A percentile compares a stretch with the other conserved stretches of the same genome.
These are phyloP conservation scores for Lodderomyces pseudojiufengensis DNA, from an alignment of 1,139 yeast species.

Conservation along the genomic window DNA sequence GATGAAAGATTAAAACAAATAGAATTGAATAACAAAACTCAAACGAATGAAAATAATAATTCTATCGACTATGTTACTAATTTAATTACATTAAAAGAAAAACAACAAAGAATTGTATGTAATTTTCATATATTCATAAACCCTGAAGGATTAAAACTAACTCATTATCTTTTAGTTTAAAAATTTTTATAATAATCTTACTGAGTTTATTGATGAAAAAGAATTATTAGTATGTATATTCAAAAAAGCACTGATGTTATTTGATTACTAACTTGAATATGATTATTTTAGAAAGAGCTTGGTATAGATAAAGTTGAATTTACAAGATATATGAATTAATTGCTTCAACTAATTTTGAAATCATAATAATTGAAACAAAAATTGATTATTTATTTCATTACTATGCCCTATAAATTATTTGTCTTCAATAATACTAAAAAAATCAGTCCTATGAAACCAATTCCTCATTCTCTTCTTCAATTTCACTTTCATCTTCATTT, in stretches of 20 bases:
- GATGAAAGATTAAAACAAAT: too few species aligned
- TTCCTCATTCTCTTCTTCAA: slow-evolving; percentile 6
- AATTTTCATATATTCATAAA: background rate
- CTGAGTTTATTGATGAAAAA: slow-evolving; percentile 4
- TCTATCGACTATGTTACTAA: background rate
- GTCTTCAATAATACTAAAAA: too few species aligned
- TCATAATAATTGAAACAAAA: slow-evolving; percentile 1
- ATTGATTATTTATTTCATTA: too few species aligned
- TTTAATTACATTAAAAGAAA: background rate
- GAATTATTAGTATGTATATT: slow-evolving; percentile 6
- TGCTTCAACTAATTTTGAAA: background rate
- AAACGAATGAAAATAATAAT: too few species aligned
- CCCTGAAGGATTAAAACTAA: too few species aligned
- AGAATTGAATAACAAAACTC: too few species aligned
- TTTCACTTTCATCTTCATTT: slow-evolving; percentile 14
- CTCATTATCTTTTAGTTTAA: slow-evolving; percentile 2
- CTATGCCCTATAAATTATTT: too few species aligned
- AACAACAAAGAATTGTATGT: slow-evolving; percentile 7
- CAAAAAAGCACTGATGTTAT: too few species aligned
- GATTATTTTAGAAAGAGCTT: slow-evolving; percentile 4
- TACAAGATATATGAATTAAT: too few species aligned
- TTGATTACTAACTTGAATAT: too few species aligned
- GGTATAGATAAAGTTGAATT: slow-evolving; percentile 2
- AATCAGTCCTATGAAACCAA: too few species aligned
- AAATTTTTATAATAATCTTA: slow-evolving; percentile 2